Base-by-base conservation (phyloP, 1,139 yeast genomes). In the Fermentozyma sake region DNA sequence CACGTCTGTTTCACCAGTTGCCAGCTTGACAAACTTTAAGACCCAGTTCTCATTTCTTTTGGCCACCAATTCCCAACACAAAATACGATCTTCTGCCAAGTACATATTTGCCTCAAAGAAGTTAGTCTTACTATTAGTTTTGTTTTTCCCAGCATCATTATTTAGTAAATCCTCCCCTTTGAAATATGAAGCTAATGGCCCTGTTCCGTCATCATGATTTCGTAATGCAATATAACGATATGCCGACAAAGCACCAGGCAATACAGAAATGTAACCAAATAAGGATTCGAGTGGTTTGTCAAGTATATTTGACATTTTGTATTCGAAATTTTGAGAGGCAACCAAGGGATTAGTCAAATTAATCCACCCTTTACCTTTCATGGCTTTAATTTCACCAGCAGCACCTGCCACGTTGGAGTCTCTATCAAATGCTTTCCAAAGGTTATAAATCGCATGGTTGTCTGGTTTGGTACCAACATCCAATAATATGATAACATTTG, bases 381-480 rank as follows among this genome's bases (percentile, higher is more conserved):
- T 82, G 1, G 96, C 87, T 38, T 82, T 83, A 48, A 91, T 87
- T 55, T 91, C 96, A 36, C 98, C 98, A 11, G 96, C 96, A 1
- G 95, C 97, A 41, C 97, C 98, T 1, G 96, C 98, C 31, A 89
- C 95, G 46, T 89, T 87, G 1, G 96, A 86, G 52, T 91, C 96
- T 44, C 80, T 73, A 52, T 91, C 97, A 52, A 91, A 91, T 0
- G 95, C 95, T 56, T 91, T 91, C 98, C 98, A 91, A 37, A 91
- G 64, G 43, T 87, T 91, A 49, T 91, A 91, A 20, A 89, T 63
- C 0, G 97, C 89, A 30, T 81, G 79, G 26, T 72, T 72, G 39
- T 84, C 86, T 11, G 96, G 94, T 46, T 81, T 77, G 0, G 97
- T 89, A 38, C 97, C 97, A 11, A 89, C 96, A 62, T 89, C 97